Evolutionary conservation across 306 rosid species (phyloP).

Genomic region (Dalbergia cochinchinensis): DNA sequence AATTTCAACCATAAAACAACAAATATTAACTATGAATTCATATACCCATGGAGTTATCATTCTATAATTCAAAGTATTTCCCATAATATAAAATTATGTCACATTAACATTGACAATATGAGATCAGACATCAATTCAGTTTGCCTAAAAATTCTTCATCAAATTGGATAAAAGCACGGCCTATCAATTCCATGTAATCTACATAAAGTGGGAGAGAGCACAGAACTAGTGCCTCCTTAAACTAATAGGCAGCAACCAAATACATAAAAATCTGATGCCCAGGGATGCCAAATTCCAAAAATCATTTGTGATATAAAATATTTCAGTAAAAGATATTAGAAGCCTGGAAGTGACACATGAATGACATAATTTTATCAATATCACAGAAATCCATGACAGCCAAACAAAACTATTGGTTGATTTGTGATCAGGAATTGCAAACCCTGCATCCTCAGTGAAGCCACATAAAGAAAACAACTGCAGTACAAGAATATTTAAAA

Average conservation of each 20-base stretch:
- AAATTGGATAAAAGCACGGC: conserved; percentile 3
- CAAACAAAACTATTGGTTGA: conserved; percentile 11
- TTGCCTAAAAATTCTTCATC: conserved; percentile 26
- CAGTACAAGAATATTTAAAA: conserved; percentile 5
- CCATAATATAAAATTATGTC: conserved; percentile 14
- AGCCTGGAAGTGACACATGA: conserved; percentile 15
- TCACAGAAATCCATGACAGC: conserved; percentile 12
- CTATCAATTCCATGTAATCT: conserved; percentile 13
- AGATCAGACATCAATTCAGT: conserved; percentile 19
- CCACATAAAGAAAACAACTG: conserved; percentile 39
- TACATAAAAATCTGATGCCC: conserved; percentile 29
- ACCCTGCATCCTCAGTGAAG: conserved; percentile 25
- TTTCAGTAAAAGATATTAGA: conserved; percentile 19
- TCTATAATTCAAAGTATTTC: conserved; percentile 19
- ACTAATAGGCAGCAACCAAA: conserved; percentile 4
- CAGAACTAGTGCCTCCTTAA: conserved; percentile 27
- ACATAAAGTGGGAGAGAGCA: conserved; percentile 18
- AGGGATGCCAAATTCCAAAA: conserved; percentile 4
- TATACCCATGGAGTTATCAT: conserved; percentile 6
- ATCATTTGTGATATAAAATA: background rate
- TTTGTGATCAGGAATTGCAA: conserved; percentile 35
- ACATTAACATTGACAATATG: conserved; percentile 6
- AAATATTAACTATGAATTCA: conserved; percentile 19
- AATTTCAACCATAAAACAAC: background rate
- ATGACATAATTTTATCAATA: conserved; percentile 6